Evolutionary conservation across 345 rosid genomes (phyloP).

Genomic region (Lepidium didymum): DNA sequence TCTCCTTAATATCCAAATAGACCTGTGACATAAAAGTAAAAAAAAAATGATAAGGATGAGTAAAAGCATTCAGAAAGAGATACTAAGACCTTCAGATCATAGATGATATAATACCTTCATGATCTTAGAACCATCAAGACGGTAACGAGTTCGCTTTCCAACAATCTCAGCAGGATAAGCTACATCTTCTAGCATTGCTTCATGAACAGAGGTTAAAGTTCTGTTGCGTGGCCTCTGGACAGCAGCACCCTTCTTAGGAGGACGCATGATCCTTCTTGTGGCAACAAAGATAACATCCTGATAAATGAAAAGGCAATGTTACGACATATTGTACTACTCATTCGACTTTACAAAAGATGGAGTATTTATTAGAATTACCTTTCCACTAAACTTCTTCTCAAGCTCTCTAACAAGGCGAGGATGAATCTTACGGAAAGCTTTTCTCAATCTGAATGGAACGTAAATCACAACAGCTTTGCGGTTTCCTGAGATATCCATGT

Average conservation of each 20-base stretch:
- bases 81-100: neutral
- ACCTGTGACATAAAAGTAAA: slow-evolving; percentile 31
- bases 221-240: slow-evolving; percentile 79
- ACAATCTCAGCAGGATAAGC: slow-evolving; percentile 91
- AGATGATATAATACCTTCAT: slow-evolving; percentile 44
- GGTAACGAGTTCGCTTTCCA: slow-evolving; percentile 70
- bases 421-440: slow-evolving; percentile 80
- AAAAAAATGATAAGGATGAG: neutral
- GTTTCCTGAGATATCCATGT: slow-evolving; percentile 70
- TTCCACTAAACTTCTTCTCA: slow-evolving; percentile 95
- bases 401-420: slow-evolving; percentile 80
- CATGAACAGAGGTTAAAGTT: slow-evolving; percentile 74
- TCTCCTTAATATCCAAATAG: slow-evolving; percentile 76
- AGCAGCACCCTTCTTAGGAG: slow-evolving; percentile 94
- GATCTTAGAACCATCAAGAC: slow-evolving; percentile 75
- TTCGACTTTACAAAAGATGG: neutral
- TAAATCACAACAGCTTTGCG: slow-evolving; percentile 82
- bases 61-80: neutral
- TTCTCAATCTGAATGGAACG: slow-evolving; percentile 87
- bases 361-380: slow-evolving; percentile 30
- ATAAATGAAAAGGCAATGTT: neutral
- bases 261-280: slow-evolving; percentile 73
- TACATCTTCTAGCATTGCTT: slow-evolving; percentile 74
- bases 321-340: neutral
- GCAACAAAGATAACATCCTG: slow-evolving; percentile 77